These are phyloP conservation scores for Fragaria vesca DNA, from an alignment of 306 rosid genomes.

Conservation along the genomic window DNA sequence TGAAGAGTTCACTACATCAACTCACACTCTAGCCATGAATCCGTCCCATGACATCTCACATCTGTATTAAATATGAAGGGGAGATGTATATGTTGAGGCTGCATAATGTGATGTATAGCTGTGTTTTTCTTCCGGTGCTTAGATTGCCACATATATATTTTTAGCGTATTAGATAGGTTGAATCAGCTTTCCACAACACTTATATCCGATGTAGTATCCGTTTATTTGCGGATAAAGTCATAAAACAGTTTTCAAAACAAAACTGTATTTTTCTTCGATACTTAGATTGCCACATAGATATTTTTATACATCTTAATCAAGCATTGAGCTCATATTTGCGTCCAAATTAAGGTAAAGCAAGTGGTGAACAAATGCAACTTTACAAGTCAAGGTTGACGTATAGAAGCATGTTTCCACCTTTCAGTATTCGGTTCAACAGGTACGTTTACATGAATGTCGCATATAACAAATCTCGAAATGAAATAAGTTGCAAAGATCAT, in stretches of 20 bases:
- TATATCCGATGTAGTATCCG: neutral
- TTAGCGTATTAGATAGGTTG: neutral
- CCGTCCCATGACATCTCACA: neutral
- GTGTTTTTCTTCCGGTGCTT: neutral
- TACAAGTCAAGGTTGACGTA: neutral
- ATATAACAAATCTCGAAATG: neutral
- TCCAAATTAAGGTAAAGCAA: neutral
- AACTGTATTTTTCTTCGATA: neutral
- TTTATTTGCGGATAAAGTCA: neutral
- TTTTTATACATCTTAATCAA: constrained; percentile 2
- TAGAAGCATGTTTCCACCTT: neutral
- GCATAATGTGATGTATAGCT: neutral
- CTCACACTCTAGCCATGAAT: neutral
- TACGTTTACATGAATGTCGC: neutral
- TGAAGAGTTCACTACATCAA: neutral
- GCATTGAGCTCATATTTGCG: neutral
- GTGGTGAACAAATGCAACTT: neutral
- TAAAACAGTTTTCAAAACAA: neutral
- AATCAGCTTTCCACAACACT: neutral
- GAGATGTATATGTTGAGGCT: neutral
- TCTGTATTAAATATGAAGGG: neutral
- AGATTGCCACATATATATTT: neutral
- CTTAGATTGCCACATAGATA: neutral
- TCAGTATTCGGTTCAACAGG: neutral
- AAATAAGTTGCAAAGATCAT: neutral